Base-by-base conservation (phyloP, 2,329 filamentous ascomycete species). In the Neurospora sp. region DNA sequence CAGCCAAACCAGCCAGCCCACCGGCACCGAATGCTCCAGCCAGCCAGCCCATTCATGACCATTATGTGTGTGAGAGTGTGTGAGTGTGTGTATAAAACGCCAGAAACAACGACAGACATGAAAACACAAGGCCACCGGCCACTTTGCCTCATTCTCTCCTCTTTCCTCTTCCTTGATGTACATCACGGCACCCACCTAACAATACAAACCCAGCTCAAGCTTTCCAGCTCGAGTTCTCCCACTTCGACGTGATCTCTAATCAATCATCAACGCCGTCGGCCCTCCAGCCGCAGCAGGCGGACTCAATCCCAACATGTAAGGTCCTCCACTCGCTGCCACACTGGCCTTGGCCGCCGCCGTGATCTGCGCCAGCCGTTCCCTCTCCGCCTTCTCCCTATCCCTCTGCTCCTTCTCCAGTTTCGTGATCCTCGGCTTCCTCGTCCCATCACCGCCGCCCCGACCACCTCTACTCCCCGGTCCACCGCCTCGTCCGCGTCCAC, bases 321-420 rank as follows among this genome's bases (percentile, higher is more conserved):
- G 11, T 28, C 46, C 46, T 52, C 46, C 46, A 8, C 46, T 19
- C 2, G 46, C 46, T 28, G 46, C 68, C 4, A 69, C 62, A n/a
- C 17, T 43, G 58, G 52, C 52, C 52, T 62, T 62, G 13, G 52
- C 52, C 52, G 28, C 28, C 3, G 66, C 36, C 10, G 66, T 67
- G n/a, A 38, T 67, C 33, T 11, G 15, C 17, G 66, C 66, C 82
- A 73, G 82, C 73, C 70, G 76, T 81, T 94, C 91, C 58, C 91
- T 85, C 73, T 93, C 91, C 7, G 89, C 84, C 82, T 96, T 96
- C 79, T 96, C 93, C 66, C 88, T 87, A 76, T 96, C 93, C 80
- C 93, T 89, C 77, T 90, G 88, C 72, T 91, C 90, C 76, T 93
- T 92, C 77, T 95, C 91, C 43, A 92, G 91, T 79, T 97, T 97